Evolutionary conservation across 768 basidiomycete species (phyloP), one percentile per base, ranked within the genome.

Genomic region (Rossbeevera mucosa): DNA sequence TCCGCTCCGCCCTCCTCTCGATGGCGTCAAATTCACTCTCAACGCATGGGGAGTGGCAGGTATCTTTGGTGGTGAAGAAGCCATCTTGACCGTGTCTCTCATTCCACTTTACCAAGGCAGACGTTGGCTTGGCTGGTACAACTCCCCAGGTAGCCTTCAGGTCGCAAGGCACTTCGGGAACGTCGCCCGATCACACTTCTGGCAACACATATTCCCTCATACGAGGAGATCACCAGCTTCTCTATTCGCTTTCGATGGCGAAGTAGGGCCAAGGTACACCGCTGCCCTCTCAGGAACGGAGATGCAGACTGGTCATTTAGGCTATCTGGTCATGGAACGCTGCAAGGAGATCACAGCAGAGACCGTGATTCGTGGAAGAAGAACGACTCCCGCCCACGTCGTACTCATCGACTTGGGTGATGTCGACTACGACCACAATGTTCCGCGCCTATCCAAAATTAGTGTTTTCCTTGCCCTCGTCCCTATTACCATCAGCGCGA

Each of bases 71-170:
- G 70, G 69, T 9, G 64, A 67, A 40, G 67, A 72, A 47, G 66
- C 60, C 5, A 60, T 71, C 21, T 57, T 67, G 0, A 61, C 71
- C 8, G 63, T 70, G 51, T 44, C 55, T n/a, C 56, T 61, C 25
- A 63, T 71, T 7, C 71, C 65, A 20, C 49, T 72, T 29, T 66
- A 55, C 45, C 51, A 57, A 21, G 56, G 60, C 11, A 59, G 63
- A 48, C 66, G 60, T 9, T 71, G 64, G 64, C 51, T 72, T 9
- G 67, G 70, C 22, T 71, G 68, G 67, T 71, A 70, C 45, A 71
- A 71, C 33, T 57, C 67, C 9, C 71, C 70, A 0, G 71, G 70
- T 20, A 66, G 66, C 47, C 58, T 64, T 28, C 48, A 52, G 22
- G 56, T 71, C 12, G 70, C 71, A 16, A 63, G 58, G 42, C 56